Conservation (phyloP, 2,329 filamentous ascomycete genomes). For the Colletotrichum euphorbiae region DNA sequence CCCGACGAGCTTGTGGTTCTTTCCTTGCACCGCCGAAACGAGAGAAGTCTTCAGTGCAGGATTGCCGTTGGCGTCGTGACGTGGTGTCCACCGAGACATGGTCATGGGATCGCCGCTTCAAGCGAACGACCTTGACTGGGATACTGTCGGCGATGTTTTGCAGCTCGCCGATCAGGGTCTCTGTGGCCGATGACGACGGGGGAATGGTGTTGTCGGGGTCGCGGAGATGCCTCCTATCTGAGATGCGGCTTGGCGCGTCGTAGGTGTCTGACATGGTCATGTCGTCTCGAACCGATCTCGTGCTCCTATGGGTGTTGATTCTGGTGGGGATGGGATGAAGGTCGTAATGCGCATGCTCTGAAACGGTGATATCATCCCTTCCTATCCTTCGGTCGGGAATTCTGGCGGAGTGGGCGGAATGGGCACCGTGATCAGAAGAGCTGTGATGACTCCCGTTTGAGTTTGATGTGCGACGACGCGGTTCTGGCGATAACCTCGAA, state of each 20-base stretch:
- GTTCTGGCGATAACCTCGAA: conserved; percentile 34
- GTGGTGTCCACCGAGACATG: conserved; percentile 65
- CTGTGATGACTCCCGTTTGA: conserved; percentile 43
- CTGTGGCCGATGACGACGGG: conserved; percentile 47
- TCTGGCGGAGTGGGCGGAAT: conserved; percentile 29
- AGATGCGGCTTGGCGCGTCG: conserved; percentile 35
- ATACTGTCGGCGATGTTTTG: conserved; percentile 33
- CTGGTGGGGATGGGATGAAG: conserved; percentile 14
- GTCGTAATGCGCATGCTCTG: conserved; percentile 40
- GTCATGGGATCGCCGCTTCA: conserved; percentile 62
- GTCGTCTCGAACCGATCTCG: conserved; percentile 14
- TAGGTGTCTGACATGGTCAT: conserved; percentile 32
- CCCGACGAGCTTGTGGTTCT: conserved; percentile 67
- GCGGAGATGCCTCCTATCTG: conserved; percentile 38
- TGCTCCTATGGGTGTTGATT: conserved; percentile 17
- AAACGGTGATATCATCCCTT: conserved; percentile 39
- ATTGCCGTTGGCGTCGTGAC: conserved; percentile 56
- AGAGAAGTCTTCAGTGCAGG: conserved; percentile 60
- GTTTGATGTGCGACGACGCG: conserved; percentile 44
- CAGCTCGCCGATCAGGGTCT: conserved; percentile 50
- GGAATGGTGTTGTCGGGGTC: conserved; percentile 46
- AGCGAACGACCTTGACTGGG: conserved; percentile 55
- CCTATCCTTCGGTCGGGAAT: conserved; percentile 35
- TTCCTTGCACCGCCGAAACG: conserved; percentile 64
- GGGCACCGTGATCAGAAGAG: conserved; percentile 33